Percentiles rank a stretch among this genome's conserved stretches.
Conservation (phyloP, 2,329 filamentous ascomycete species). For the Trichoderma citrinoviride region DNA sequence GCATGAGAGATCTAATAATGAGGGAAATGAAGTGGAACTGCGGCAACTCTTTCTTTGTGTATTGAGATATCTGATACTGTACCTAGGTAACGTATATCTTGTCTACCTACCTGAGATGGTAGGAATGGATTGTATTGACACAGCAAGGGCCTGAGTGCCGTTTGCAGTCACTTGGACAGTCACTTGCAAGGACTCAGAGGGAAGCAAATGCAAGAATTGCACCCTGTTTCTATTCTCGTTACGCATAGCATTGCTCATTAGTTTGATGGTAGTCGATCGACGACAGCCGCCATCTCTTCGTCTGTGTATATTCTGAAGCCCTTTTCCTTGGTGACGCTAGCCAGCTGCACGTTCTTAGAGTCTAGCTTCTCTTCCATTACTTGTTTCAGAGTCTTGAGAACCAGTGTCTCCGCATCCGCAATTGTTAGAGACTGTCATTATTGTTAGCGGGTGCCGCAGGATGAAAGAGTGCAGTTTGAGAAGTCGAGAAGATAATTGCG, state of each 20-base stretch:
- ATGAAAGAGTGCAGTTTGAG: not conserved
- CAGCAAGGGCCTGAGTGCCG: not conserved
- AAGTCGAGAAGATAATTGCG: constrained; percentile 37
- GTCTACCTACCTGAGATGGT: not conserved
- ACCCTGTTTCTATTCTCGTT: constrained; percentile 23
- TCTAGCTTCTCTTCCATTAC: constrained; percentile 99
- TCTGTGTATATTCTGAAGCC: constrained; percentile 99
- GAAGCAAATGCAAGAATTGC: not conserved
- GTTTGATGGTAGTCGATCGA: constrained; percentile 74
- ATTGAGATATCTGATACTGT: not conserved
- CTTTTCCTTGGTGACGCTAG: constrained; percentile 95
- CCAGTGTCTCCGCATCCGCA: constrained; percentile 86
- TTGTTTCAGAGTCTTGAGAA: constrained; percentile 97
- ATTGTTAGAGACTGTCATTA: constrained; percentile 73
- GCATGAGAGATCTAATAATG: not conserved
- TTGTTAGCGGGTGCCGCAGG: constrained; percentile 16
- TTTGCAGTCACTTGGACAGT: not conserved
- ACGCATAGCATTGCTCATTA: constrained; percentile 34
- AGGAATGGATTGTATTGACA: not conserved
- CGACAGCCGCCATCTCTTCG: constrained; percentile 92
- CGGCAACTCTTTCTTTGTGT: not conserved
- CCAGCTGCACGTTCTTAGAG: constrained; percentile 96
- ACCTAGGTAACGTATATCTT: not conserved
- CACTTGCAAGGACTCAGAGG: not conserved
- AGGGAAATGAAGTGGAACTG: not conserved